Conservation (phyloP, 176 grass and related monocot species). For the Avena eriantha region DNA sequence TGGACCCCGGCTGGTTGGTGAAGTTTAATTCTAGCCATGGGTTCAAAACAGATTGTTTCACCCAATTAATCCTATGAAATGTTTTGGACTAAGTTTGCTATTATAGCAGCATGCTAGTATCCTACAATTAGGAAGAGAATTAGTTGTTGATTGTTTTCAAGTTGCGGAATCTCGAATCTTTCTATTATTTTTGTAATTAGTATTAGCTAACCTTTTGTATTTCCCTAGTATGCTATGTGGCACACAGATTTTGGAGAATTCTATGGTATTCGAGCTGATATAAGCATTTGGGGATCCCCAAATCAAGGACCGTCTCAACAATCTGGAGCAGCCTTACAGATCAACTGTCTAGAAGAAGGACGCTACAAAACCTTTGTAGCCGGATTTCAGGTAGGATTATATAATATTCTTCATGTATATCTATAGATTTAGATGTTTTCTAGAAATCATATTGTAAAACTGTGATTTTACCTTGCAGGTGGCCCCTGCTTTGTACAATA, state of each 20-base stretch:
- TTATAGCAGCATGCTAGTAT: not conserved
- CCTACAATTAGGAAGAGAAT: not conserved
- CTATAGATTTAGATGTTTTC: not conserved
- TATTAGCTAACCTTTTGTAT: not conserved
- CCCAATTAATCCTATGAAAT: not conserved
- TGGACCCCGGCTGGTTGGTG: not conserved
- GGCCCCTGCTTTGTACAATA: constrained; percentile 21
- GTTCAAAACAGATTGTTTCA: not conserved
- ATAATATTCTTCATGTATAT: not conserved
- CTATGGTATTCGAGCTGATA: not conserved
- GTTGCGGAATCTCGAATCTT: not conserved
- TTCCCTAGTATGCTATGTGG: constrained; percentile 8
- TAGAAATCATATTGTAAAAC: not conserved
- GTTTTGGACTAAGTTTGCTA: not conserved
- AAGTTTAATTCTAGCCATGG: not conserved
- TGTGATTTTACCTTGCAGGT: constrained; percentile 33
- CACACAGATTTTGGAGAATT: not conserved
- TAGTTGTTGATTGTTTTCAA: not conserved
- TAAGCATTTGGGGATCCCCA: constrained; percentile 11
- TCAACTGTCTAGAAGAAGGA: not conserved
- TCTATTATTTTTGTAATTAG: not conserved
- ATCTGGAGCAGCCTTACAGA: not conserved
- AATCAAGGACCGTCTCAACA: not conserved
- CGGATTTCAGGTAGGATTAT: not conserved
- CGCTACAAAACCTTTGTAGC: not conserved